Conservation (phyloP, 345 rosid species). For the Brassica nigra region DNA sequence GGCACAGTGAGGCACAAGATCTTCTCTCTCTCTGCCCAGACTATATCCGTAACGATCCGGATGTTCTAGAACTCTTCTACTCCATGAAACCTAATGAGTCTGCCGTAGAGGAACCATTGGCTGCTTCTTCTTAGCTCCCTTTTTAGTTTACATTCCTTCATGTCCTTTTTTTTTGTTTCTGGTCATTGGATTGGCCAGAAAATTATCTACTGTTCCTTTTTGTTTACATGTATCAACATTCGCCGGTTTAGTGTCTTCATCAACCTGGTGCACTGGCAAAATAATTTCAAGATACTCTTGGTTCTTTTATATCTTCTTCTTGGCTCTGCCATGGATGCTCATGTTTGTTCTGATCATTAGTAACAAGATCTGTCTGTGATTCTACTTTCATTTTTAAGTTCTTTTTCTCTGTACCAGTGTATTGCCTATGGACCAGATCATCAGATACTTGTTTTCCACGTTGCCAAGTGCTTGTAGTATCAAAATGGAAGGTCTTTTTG, state of each 20-base stretch:
- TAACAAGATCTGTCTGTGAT: constrained; percentile 2
- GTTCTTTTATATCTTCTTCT: constrained; percentile 4
- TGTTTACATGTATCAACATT: constrained; percentile 32
- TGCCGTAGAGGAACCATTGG: constrained; percentile 31
- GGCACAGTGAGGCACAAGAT: constrained; percentile 73
- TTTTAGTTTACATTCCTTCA: constrained; percentile 22
- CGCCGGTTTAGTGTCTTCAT: constrained; percentile 28
- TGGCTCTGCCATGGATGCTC: not conserved
- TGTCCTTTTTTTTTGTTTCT: constrained; percentile 6
- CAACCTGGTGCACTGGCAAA: constrained; percentile 36
- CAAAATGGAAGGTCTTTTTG: not conserved
- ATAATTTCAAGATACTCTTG: constrained; percentile 31
- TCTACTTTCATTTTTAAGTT: not conserved
- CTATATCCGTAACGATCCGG: constrained; percentile 68
- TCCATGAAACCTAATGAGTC: constrained; percentile 47
- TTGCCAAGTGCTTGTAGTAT: constrained; percentile 12
- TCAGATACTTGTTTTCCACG: constrained; percentile 15
- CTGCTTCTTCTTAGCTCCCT: constrained; percentile 36
- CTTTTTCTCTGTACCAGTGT: not conserved
- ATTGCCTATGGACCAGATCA: constrained; percentile 6
- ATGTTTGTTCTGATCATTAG: not conserved
- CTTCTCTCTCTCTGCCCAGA: constrained; percentile 67
- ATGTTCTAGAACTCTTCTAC: constrained; percentile 76
- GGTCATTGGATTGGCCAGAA: constrained; percentile 19
- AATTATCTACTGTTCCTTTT: not conserved